Conservation (phyloP, 805 yeast genomes). For the Maudiozyma pseudohumilis region DNA sequence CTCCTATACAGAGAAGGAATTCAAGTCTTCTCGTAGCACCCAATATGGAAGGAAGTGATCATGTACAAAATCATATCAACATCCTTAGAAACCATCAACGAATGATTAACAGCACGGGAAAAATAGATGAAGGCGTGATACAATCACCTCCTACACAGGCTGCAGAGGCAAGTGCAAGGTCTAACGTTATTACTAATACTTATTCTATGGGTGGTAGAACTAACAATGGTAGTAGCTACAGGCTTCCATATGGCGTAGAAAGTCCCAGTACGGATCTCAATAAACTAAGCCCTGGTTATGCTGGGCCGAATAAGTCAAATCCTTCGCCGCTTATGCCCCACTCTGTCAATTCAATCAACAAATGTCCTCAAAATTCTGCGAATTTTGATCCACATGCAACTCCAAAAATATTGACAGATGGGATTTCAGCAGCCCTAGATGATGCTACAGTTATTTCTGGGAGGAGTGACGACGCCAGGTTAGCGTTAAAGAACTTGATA, state of each 20-base stretch:
- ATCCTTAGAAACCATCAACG: neutral
- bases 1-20: slow-evolving; percentile 10
- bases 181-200: no score
- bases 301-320: neutral
- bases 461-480: slow-evolving; percentile 24
- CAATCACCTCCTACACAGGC: neutral
- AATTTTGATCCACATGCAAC: neutral
- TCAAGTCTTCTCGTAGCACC: slow-evolving; percentile 1
- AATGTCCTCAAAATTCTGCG: neutral
- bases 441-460: neutral
- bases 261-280: neutral
- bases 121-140: neutral
- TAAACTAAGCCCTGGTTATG: neutral
- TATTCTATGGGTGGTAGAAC: no score
- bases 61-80: neutral
- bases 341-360: neutral
- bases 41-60: neutral
- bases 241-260: no score
- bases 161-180: no score
- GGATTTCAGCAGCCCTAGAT: neutral
- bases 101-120: neutral
- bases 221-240: no score
- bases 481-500: slow-evolving; percentile 23
- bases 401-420: neutral
- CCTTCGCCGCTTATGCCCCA: neutral